phyloP scores from a whole-genome alignment of 2,329 filamentous ascomycete species.

The Hymenoscyphus infarciens region DNA sequence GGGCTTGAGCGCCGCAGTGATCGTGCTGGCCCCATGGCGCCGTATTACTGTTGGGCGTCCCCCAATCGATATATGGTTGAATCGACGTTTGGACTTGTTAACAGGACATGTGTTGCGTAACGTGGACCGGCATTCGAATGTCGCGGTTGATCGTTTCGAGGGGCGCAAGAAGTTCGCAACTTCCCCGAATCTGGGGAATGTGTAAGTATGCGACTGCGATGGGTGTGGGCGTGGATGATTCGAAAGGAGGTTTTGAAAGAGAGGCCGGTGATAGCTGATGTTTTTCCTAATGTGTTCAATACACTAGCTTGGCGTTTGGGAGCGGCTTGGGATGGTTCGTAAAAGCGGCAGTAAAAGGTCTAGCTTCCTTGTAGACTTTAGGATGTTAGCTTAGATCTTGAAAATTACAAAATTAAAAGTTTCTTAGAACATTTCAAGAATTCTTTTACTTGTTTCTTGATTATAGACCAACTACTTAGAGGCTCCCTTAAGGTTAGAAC shows the following conservation, averaged over 20 bases:
- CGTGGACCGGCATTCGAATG: conserved; percentile 11
- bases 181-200: background rate
- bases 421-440: too few relatives aligned
- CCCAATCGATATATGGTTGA: conserved; percentile 24
- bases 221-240: background rate
- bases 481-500: background rate
- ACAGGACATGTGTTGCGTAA: conserved; percentile 25
- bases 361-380: background rate
- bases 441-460: too few relatives aligned
- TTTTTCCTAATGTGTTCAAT: background rate
- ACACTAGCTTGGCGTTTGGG: background rate
- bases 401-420: too few relatives aligned
- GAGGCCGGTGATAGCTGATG: background rate
- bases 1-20: conserved; percentile 75
- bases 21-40: conserved; percentile 59
- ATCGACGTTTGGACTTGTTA: conserved; percentile 10
- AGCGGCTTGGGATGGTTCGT: too few relatives aligned
- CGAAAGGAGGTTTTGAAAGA: conserved; percentile 6
- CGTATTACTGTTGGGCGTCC: conserved; percentile 29
- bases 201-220: conserved; percentile 1
- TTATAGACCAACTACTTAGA: too few relatives aligned
- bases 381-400: background rate
- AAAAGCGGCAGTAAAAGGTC: background rate
- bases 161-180: background rate
- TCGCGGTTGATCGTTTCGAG: background rate